Percentiles rank a stretch among this genome's conserved stretches.
These are phyloP conservation scores for Simplicillium aogashimaense DNA, from an alignment of 2,329 filamentous ascomycete genomes.

Conservation along the genomic window DNA sequence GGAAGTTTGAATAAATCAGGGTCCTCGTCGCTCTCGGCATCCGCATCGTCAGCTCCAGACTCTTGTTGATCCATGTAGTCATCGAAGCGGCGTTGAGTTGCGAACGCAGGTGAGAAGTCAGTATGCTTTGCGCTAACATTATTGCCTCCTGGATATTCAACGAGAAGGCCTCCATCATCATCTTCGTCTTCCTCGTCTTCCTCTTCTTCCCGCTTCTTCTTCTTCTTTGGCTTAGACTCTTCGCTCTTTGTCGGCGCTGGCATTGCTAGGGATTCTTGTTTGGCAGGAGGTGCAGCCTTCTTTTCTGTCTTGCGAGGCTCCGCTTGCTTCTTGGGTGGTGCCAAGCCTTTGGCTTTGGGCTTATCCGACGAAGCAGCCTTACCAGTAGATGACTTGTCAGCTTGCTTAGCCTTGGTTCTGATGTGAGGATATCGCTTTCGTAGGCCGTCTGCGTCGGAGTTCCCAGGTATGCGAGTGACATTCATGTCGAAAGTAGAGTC, in stretches of 20 bases:
- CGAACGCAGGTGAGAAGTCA: constrained; percentile 40
- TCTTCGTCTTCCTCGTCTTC: constrained; percentile 46
- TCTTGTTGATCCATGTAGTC: constrained; percentile 40
- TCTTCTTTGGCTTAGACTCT: constrained; percentile 16
- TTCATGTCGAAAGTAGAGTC: constrained; percentile 86
- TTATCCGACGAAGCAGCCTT: constrained; percentile 13
- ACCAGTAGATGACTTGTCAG: constrained; percentile 5
- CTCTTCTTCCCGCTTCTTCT: constrained; percentile 25
- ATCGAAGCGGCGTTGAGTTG: constrained; percentile 38
- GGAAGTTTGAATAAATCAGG: constrained; percentile 42
- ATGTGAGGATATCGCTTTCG: constrained; percentile 60
- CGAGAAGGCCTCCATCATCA: constrained; percentile 45
- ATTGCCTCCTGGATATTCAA: constrained; percentile 50
- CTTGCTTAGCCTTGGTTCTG: constrained; percentile 13
- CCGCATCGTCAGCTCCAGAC: constrained; percentile 34
- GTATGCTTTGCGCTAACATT: constrained; percentile 18
- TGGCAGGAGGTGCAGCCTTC: constrained; percentile 4
- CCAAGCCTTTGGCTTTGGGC: constrained; percentile 22
- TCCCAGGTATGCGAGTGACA: constrained; percentile 57
- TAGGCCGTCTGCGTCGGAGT: constrained; percentile 52
- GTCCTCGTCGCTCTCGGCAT: constrained; percentile 37
- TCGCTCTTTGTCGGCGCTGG: neutral
- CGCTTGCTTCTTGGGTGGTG: constrained; percentile 24
- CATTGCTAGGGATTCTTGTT: constrained; percentile 5
- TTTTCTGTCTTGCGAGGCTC: constrained; percentile 12